Base-by-base conservation (phyloP, 1,284 basidiomycete species). In the Rhizoctonia solani region DNA sequence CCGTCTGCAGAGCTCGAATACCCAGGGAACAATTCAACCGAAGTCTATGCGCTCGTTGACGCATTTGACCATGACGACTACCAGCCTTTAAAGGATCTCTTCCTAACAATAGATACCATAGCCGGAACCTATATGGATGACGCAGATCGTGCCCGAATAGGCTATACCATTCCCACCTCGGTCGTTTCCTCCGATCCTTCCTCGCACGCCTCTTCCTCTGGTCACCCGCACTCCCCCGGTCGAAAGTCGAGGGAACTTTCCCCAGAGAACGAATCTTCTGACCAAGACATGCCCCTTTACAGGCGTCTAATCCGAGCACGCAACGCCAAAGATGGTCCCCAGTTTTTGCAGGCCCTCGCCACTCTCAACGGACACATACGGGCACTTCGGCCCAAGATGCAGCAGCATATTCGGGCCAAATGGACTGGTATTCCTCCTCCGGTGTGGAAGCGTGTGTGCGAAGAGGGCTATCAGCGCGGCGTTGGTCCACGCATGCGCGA, bases 401-500 rank as follows among this genome's bases (percentile, higher is more conserved):
- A 50, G 37, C 37, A 21, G 37, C 61, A 65, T 21, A 32, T 65
- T 37, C 61, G 54, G 32, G 56, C n/a, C 46, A 56, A 46, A 39
- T 68, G 21, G 56, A 55, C 52, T 16, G 71, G 71, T 29, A 54
- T 71, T 27, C 71, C 70, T 19, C 69, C 68, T 9, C 53, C 63
- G 3, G 54, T 72, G 3, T 69, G 69, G 69, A 72, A 69, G 63
- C 59, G 61, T 39, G 58, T 72, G 19, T 52, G 58, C 9, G 71
- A 72, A 39, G 71, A 72, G 39, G 59, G 66, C 11, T 71, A 72
- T 46, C 71, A 72, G 34, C 44, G 71, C n/a, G 66, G 59, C 5
- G 70, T 72, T 14, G 71, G 71, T 11, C 71, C 71, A 4, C 66
- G 67, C 47, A 68, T 71, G 49, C 68, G 59, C 37, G 70, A 72